Base-by-base conservation (phyloP, 169 alveolate species). In the Cryptosporidium ryanae region DNA sequence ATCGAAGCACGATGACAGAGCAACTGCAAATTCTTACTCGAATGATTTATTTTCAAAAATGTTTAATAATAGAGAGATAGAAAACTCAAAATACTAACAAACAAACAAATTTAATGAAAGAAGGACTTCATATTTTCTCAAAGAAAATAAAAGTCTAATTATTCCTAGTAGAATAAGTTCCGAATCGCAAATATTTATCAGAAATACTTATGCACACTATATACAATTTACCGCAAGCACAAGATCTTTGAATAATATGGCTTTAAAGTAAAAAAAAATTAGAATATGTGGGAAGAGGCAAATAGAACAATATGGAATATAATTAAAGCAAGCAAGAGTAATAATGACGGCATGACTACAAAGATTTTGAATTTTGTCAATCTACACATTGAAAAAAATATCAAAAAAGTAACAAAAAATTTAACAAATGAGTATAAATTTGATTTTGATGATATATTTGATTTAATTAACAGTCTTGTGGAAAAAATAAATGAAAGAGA, bases 1-100 rank as follows among this genome's bases (percentile, higher is more conserved):
- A 31, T 61, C 46, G 18, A 61, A 1, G 25, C 6, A 61, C 6
- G 10, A 31, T 10, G 29, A 38, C 32, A 68, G 55, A 52, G 43
- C 21, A 54, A 18, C 50, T 48, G n/a, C 18, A 12, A 18, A 76
- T n/a, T 59, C 64, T 1, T 57, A 48, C 21, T 76, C 87, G n/a
- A 76, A 43, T 43, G 87, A 76, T n/a, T 76, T 76, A 44, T 65
- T 76, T n/a, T 68, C 83, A 27, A 55, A 23, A 21, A 52, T 68
- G 50, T 49, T 68, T 5, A 68, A 12, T n/a, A 52, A 54, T n/a
- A 49, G 18, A 29, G 49, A 49, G 2, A 21, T 12, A 8, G 57
- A 67, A 13, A 18, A 15, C 7, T n/a, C 52, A 50, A 25, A 1
- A 38, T 50, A 2, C 44, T 52, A 52, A 21, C 5, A n/a, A n/a